Percentiles rank a stretch among this genome's conserved stretches.
These are phyloP conservation scores for Leucosporidium scottii DNA, from an alignment of 768 basidiomycete species.

Conservation along the genomic window DNA sequence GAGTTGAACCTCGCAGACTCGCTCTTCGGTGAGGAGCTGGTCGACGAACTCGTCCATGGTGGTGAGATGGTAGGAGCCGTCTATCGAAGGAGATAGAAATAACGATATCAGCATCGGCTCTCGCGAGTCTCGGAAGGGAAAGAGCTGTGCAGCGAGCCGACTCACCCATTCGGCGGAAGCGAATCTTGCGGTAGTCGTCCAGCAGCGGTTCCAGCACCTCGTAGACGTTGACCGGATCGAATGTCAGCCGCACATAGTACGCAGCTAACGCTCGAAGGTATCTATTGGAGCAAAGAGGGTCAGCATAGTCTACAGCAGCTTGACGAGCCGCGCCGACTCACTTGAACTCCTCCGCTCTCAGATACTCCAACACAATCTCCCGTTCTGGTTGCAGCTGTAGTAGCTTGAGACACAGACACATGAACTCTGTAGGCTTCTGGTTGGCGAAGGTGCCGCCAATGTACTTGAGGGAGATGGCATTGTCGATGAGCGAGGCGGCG, in stretches of 20 bases:
- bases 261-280: conserved; percentile 89
- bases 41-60: conserved; percentile 91
- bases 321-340: conserved; percentile 44
- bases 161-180: conserved; percentile 70
- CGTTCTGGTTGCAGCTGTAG: conserved; percentile 96
- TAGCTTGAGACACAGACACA: conserved; percentile 85
- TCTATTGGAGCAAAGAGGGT: conserved; percentile 45
- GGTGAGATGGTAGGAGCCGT: conserved; percentile 69
- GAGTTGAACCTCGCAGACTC: conserved; percentile 92
- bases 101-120: not conserved
- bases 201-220: conserved; percentile 88
- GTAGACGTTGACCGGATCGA: conserved; percentile 80
- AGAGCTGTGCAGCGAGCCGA: conserved; percentile 8
- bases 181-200: conserved; percentile 86
- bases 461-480: conserved; percentile 68
- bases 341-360: conserved; percentile 98
- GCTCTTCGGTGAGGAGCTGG: conserved; percentile 72
- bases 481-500: conserved; percentile 89
- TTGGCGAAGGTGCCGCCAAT: conserved; percentile 95
- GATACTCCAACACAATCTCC: conserved; percentile 90
- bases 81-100: conserved; percentile 45
- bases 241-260: conserved; percentile 92
- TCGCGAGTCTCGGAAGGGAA: too few relatives aligned
- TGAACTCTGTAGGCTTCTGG: conserved; percentile 86
- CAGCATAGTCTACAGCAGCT: conserved; percentile 6